These are phyloP conservation scores for Pichia manshurica DNA, from an alignment of 805 yeast genomes.

Conservation along the genomic window DNA sequence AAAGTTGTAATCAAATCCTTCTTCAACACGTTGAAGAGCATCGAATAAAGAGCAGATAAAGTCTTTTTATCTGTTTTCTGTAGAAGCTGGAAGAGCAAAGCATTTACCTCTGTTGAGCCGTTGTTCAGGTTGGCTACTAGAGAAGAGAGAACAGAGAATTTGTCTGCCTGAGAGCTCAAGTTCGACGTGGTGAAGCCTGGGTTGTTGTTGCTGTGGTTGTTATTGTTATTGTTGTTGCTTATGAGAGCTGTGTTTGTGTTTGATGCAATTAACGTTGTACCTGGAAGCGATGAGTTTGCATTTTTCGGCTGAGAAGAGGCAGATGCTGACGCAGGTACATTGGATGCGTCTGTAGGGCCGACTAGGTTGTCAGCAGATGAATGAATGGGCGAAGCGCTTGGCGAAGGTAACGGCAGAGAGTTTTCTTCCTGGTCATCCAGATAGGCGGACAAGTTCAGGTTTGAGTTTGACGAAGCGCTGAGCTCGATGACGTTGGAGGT, in stretches of 20 bases:
- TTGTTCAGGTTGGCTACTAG: conserved; percentile 1
- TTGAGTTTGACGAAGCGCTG: neutral
- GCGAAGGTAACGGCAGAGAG: conserved; percentile 54
- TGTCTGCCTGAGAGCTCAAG: neutral
- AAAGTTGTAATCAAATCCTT: conserved; percentile 67
- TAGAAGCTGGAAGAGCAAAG: conserved; percentile 43
- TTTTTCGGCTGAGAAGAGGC: neutral
- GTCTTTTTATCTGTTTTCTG: conserved; percentile 54
- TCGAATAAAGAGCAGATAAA: conserved; percentile 51
- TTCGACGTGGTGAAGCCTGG: too few relatives aligned
- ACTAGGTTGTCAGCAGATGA: conserved; percentile 11
- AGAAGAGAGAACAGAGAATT: neutral
- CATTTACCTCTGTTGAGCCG: conserved; percentile 33
- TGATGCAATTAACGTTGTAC: neutral
- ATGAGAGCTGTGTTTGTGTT: neutral
- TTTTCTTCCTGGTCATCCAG: neutral
- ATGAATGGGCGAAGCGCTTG: conserved; percentile 56
- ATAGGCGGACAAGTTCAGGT: neutral
- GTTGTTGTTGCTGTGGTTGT: too few relatives aligned
- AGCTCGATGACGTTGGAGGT: neutral
- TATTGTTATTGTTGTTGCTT: neutral
- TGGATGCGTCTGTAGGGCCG: neutral
- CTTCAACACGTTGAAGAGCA: conserved; percentile 50
- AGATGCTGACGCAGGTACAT: neutral
- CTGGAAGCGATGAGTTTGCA: neutral